Evolutionary conservation across 106 monocot genomes (phyloP), one percentile per base, ranked within the genome.

Genomic region (Allium sativum): DNA sequence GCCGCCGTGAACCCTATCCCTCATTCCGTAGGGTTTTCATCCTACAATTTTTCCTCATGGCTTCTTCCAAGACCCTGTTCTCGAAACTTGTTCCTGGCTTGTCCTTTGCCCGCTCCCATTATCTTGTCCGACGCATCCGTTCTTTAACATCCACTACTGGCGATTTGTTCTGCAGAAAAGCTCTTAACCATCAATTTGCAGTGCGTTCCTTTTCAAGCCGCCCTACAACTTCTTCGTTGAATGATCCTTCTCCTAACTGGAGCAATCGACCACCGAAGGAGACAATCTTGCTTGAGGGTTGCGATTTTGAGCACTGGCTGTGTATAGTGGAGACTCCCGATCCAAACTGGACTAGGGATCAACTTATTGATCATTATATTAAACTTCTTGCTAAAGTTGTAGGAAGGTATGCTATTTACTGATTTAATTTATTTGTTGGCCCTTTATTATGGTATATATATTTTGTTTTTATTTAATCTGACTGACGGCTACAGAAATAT

Each of bases 291-390:
- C 78, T 94, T 45, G 93, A 94, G 12, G 93, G 93, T 1, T 94
- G 93, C 60, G 93, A 94, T 68, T 94, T 94, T 70, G 93, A 94
- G 78, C 93, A 94, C 74, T 94, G 93, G 93, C 83, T 94, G 40
- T 80, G 89, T 40, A 89, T 94, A 44, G 19, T 94, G 62, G 93
- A 94, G 42, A 82, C 82, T 15, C 89, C 93, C 17, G 82, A 89
- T 11, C 77, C 78, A 45, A 72, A 61, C 18, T 11, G 61, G 17
- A 82, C 93, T 12, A 72, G 93, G 16, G 93, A 94, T 20, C 83
- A 89, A 31, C 89, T 94, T 60, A 89, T 94, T 44, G 79, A 89
- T 59, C 64, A 45, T 61, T 94, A 89, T 65, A 94, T 94, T 72
- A 85, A 86, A 59, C 85, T 86, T 51, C 80, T 94, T 19, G 85